Conservation (phyloP, 1,284 basidiomycete genomes). For the Rhizoctonia solani region DNA sequence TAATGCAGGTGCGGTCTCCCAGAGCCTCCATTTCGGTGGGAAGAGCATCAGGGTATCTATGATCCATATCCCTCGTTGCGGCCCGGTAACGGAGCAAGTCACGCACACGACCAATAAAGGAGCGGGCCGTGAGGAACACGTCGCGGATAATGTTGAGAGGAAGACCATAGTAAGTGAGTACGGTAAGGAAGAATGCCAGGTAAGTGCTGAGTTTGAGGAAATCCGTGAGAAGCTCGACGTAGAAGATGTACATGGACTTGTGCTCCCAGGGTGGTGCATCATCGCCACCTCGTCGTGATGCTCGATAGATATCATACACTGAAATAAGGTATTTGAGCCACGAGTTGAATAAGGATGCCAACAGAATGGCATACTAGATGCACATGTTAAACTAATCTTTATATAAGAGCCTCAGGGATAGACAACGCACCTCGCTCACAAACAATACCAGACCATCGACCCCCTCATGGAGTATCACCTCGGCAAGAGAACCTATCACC, state of each 20-base stretch:
- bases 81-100: slow-evolving; percentile 91
- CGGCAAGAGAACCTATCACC: slow-evolving; percentile 76
- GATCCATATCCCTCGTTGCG: slow-evolving; percentile 96
- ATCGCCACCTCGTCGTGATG: slow-evolving; percentile 74
- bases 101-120: slow-evolving; percentile 83
- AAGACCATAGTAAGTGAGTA: slow-evolving; percentile 92
- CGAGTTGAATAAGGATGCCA: slow-evolving; percentile 78
- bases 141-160: slow-evolving; percentile 96
- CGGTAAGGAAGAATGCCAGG: slow-evolving; percentile 88
- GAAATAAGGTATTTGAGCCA: slow-evolving; percentile 87
- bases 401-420: no score
- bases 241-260: slow-evolving; percentile 97
- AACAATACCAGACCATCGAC: slow-evolving; percentile 92
- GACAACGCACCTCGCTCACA: slow-evolving; percentile 84
- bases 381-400: no score
- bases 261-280: slow-evolving; percentile 94
- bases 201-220: slow-evolving; percentile 93
- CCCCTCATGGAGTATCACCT: slow-evolving; percentile 76
- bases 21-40: slow-evolving; percentile 77
- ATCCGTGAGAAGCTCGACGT: slow-evolving; percentile 92
- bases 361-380: slow-evolving; percentile 82
- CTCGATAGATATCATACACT: slow-evolving; percentile 78
- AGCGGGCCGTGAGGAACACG: slow-evolving; percentile 92
- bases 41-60: slow-evolving; percentile 93
- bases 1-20: slow-evolving; percentile 94